Evolutionary conservation across 768 basidiomycete genomes (phyloP).

Genomic region (Naganishia vaughanmartiniae): DNA sequence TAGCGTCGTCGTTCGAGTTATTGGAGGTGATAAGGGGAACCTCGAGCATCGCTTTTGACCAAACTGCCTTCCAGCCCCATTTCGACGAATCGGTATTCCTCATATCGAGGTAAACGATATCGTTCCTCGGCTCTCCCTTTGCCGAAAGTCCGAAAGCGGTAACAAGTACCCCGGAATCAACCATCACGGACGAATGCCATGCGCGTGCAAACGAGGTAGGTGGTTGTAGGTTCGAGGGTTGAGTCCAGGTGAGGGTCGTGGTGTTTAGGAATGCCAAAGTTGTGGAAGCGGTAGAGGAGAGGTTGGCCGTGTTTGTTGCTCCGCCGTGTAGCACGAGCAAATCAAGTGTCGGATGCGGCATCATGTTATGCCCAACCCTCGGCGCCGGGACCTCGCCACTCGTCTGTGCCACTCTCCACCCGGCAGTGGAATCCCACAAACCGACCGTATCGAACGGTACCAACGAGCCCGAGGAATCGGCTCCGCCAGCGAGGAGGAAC

Average conservation of each 20-base stretch:
- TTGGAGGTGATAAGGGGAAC: slow-evolving; percentile 16
- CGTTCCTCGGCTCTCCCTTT: slow-evolving; percentile 34
- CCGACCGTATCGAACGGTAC: slow-evolving; percentile 42
- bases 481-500: slow-evolving; percentile 44
- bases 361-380: slow-evolving; percentile 45
- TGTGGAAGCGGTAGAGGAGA: slow-evolving; percentile 34
- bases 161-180: slow-evolving; percentile 50
- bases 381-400: slow-evolving; percentile 45
- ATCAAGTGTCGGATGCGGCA: slow-evolving; percentile 47
- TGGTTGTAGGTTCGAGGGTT: slow-evolving; percentile 49
- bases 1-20: background rate
- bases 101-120: slow-evolving; percentile 49
- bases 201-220: slow-evolving; percentile 42
- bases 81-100: slow-evolving; percentile 37
- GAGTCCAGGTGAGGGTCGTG: slow-evolving; percentile 46
- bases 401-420: slow-evolving; percentile 43
- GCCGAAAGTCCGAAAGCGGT: slow-evolving; percentile 46
- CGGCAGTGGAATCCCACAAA: slow-evolving; percentile 36
- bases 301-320: slow-evolving; percentile 29
- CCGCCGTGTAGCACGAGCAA: slow-evolving; percentile 47
- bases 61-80: slow-evolving; percentile 49
- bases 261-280: slow-evolving; percentile 48
- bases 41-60: slow-evolving; percentile 44
- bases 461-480: slow-evolving; percentile 40
- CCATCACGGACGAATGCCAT: slow-evolving; percentile 49